Base-by-base conservation (phyloP, 2,329 filamentous ascomycete species). In the Ascochyta clinopodiicola region DNA sequence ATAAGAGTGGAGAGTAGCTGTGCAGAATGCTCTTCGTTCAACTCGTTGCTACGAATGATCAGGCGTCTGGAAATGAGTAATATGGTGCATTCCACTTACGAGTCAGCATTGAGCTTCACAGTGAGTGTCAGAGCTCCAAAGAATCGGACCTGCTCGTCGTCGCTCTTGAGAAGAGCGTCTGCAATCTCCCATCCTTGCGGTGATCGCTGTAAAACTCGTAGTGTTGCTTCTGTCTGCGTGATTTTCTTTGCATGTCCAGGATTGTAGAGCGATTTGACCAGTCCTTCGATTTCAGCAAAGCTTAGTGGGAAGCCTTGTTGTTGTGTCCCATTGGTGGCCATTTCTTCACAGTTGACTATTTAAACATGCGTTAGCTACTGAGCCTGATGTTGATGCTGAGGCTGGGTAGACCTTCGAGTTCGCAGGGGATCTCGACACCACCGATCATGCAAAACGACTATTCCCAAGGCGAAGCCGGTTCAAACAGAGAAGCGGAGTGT, bases 61-160 rank as follows among this genome's bases (percentile, higher is more conserved):
- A 66, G 57, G 8, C 17, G 12, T 37, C 39, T 25, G 13, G 6
- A 43, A 19, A 31, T 7, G 21, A n/a, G 17, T n/a, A 25, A 12
- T 19, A 17, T 37, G 12, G n/a, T 3, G 24, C 19, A 25, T 6
- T 34, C n/a, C n/a, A 68, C 80, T 60, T 78, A 90, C 89, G 88
- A 91, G 71, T 95, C 91, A n/a, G 88, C 89, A 72, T 98, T 97
- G 55, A 98, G 85, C 78, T 98, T 99, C 66, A 98, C 87, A 45
- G 92, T 96, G 63, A 97, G 89, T 0, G 94, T 98, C 56, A 97
- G 82, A 27, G 93, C 94, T 13, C 92, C 95, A 72, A 96, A 96
- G 77, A 98, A 98, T 61, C 90, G 89, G 63, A 95, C 86, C 67
- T 93, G 88, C 57, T 89, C 84, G 63, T 91, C 87, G 21, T 84